Base-by-base conservation (phyloP, 768 basidiomycete species). In the Rhizopogon vinicolor region DNA sequence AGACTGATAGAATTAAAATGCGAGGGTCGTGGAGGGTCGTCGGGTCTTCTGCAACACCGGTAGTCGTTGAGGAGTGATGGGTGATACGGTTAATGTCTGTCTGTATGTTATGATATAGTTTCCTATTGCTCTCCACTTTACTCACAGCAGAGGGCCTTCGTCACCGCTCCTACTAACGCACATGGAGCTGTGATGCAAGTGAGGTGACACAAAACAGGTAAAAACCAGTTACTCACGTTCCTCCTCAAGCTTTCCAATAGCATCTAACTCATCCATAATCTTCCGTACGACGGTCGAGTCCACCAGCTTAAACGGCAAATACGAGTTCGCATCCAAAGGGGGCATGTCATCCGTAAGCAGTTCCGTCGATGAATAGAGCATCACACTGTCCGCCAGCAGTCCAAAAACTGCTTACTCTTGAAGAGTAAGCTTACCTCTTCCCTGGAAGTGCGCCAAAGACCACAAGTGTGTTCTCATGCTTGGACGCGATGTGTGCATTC, bases 81-180 rank as follows among this genome's bases (percentile, higher is more conserved):
- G 68, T 74, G 16, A 83, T 71, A 35, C 85, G 78, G 58, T 88
- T 89, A 66, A 89, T 83, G 56, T 85, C 87, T 89, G 66, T 72
- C 70, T 43, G 75, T 74, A 48, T 71, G 68, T 53, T 74, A 74
- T 63, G 19, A 73, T 39, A 44, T 29, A 39, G 41, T 28, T 25
- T 4, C 31, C 45, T 53, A 43, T 41, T 14, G 16, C 8, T 50
- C 12, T 43, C 14, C 33, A 31, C 33, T 33, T 5, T 25, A 63
- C 79, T 51, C 71, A 96, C 94, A 91, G 65, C 96, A 98, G 14
- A 98, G 75, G 3, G 94, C 89, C 70, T 97, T 98, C 29, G 91
- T 89, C 53, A 98, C 70, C 13, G 95, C 93, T 40, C 91, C 84
- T 45, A 98, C 95, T 44, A 99, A 76, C 3, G 85, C 86, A 60